Base-by-base conservation (phyloP, 306 rosid species). In the Astragalus membranaceus region DNA sequence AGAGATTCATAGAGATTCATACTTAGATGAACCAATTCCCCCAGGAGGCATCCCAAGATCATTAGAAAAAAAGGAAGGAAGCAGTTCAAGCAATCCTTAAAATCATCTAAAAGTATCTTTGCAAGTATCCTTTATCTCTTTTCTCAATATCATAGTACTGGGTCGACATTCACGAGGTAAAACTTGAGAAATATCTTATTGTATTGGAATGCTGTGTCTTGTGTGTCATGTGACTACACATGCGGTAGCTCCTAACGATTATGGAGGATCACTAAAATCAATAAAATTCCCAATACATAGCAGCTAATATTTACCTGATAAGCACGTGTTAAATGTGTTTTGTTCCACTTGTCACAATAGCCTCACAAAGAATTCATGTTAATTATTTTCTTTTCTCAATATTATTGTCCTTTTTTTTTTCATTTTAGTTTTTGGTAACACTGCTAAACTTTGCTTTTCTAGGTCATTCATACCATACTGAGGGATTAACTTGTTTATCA, bases 391-490 rank as follows among this genome's bases (percentile, higher is more conserved):
- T 47, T 35, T 44, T 8, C 4, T 64, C 39, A 60, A n/a, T n/a
- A n/a, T n/a, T 30, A 42, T 41, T 61, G 16, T 15, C 7, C 29
- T 7, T 51, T 11, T 41, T 7, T 13, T 23, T 41, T 29, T 50
- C 7, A 2, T 9, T 10, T 13, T 42, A 36, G 17, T 7, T 69
- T 56, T 55, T 29, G 13, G 32, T 64, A 66, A 74, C 78, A 20
- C 44, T 16, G 2, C 64, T 11, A 16, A 39, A 64, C 16, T 77
- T 48, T 85, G 46, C 71, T 20, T 66, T 70, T 81, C 43, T 64
- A 94, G 99, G 97, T 49, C 87, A 94, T 69, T 95, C 92, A 1
- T 91, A 85, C 85, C 97, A 94, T 60, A 76, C 87, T 3, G 79
- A 82, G 70, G 96, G 89, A 48, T 65, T 94, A 83, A 91, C 97